phyloP scores from a whole-genome alignment of 805 yeast species.

The Starmerella sp. region DNA sequence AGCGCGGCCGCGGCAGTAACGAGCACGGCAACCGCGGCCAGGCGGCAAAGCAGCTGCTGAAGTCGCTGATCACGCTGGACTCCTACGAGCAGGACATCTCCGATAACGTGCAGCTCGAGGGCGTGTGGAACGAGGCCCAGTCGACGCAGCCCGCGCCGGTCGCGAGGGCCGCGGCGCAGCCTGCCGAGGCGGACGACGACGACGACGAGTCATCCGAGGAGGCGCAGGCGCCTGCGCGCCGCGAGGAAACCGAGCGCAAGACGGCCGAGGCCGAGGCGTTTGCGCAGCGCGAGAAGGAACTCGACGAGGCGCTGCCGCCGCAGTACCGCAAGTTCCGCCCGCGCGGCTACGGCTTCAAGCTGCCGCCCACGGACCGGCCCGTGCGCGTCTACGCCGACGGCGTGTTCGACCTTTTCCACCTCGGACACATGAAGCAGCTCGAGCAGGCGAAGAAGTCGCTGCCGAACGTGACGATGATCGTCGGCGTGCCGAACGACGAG shows the following conservation, averaged over 20 bases:
- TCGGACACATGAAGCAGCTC: constrained; percentile 95
- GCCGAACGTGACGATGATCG: constrained; percentile 70
- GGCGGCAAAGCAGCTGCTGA: constrained; percentile 17
- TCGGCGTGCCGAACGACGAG: constrained; percentile 83
- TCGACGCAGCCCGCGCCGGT: constrained; percentile 3
- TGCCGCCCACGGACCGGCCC: constrained; percentile 78
- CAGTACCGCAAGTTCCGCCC: constrained; percentile 71
- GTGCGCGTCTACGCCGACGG: constrained; percentile 97
- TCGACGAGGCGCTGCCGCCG: constrained; percentile 55
- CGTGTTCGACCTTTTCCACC: constrained; percentile 88
- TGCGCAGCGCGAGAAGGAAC: constrained; percentile 42
- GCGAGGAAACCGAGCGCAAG: constrained; percentile 16
- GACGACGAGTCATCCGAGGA: neutral
- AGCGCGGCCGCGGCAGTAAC: neutral
- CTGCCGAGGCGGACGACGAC: neutral
- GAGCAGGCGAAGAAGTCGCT: constrained; percentile 93
- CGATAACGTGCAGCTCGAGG: constrained; percentile 21
- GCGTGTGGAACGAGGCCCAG: constrained; percentile 15
- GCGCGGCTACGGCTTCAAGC: constrained; percentile 59
- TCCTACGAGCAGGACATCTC: constrained; percentile 21
- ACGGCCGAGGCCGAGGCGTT: constrained; percentile 25
- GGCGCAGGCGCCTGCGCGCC: neutral
- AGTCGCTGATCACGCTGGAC: constrained; percentile 20
- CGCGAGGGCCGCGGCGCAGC: neutral
- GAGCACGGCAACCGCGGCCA: neutral